Base-by-base conservation (phyloP, 1,284 basidiomycete genomes). In the Rhodotorula sp. region DNA sequence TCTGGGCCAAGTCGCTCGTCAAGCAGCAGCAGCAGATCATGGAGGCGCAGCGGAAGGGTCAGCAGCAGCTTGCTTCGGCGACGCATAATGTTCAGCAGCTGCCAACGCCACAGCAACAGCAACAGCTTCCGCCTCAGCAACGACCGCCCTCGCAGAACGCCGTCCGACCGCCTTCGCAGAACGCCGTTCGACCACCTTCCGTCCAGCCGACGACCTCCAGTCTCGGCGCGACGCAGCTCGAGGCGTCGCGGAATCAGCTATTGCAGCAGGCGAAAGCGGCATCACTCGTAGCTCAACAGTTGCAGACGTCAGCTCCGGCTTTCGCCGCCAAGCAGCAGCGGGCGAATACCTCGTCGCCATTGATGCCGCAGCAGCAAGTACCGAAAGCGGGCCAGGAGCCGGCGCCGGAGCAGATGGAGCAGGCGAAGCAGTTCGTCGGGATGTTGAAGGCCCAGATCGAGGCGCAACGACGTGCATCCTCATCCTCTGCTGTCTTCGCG, bases 11-110 rank as follows among this genome's bases (percentile, higher is more conserved):
- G 39, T 62, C 54, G 44, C 51, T 74, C 19, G 20, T 61, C 32
- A 66, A 54, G 51, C 74, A 74, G 47, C 68, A 66, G 44, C 56
- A 68, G 53, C 9, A 30, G n/a, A 62, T 74, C 46, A 34, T 73
- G 48, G 64, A 71, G 47, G 51, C 62, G 4, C 70, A 67, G 44
- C 52, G 67, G 19, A 58, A 51, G n/a, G 53, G 49, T 5, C 56
- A 62, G 44, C 55, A 60, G 30, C 62, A 52, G 11, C 47, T 49
- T 5, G 69, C 64, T n/a, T n/a, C n/a, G n/a, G n/a, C n/a, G 24
- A 52, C 67, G 4, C 49, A 51, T 34, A 22, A n/a, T n/a, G 63
- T 39, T 22, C 52, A 44, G 8, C 24, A 36, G 11, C 66, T 58
- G 52, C 61, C 47, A 5, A 51, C 53, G 52, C 61, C 47, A 5